Base-by-base conservation (phyloP, 2,329 filamentous ascomycete genomes). In the Myotisia sp. region DNA sequence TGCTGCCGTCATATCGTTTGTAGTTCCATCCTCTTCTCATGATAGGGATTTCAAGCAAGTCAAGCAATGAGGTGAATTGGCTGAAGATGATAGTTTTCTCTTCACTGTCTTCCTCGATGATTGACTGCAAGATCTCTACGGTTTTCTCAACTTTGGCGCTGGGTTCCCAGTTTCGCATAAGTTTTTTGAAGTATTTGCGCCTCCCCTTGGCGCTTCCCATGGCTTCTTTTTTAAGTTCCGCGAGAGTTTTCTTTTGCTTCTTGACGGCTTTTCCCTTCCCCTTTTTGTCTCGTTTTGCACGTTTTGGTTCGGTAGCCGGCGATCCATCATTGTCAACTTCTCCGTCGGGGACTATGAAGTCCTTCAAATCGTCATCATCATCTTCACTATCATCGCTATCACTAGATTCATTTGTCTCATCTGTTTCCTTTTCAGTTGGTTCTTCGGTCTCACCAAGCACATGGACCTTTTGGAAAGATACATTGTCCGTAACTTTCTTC, bases 21-120 rank as follows among this genome's bases (percentile, higher is more conserved):
- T 76, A 79, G 20, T 60, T 59, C 49, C 71, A 67, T 12, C 64
- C 63, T 33, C 65, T 60, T n/a, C 68, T 60, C 36, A 63, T 59
- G 41, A 87, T 70, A 0, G 79, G 76, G 4, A 86, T 68, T 54
- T 87, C 79, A 10, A 87, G 61, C 4, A 87, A 65, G 53, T 87
- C 81, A 2, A 90, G 70, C 12, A 87, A 64, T 0, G 79, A 75
- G 0, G 82, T 86, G 60, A 81, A 90, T 47, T 85, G 80, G 37
- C 75, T 81, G 59, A 90, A 90, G 42, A 90, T 70, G 35, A 90
- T 77, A 0, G 78, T 82, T 55, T 87, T 87, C 52, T 84, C 77
- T 1, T 67, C 68, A 2, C 69, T 49, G 20, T 63, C 59, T 6
- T 58, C 55, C n/a, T 47, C 47, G 35, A 63, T 55, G 37, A 73